Evolutionary conservation across 768 basidiomycete genomes (phyloP), one percentile per base, ranked within the genome.

Genomic region (Suillus brevipes): DNA sequence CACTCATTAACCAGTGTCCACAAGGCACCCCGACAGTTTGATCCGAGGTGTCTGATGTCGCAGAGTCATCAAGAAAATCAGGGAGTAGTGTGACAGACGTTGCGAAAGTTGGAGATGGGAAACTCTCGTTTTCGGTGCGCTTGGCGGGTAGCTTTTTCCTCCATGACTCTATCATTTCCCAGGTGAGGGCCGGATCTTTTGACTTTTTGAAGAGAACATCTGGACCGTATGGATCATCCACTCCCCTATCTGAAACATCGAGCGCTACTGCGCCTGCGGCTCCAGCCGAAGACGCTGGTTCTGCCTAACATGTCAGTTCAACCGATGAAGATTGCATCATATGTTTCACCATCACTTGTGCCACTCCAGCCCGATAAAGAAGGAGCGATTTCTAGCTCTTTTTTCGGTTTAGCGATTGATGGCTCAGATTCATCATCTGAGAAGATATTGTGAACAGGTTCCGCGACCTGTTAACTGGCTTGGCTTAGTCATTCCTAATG

Each of bases 341-440:
- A 61, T n/a, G 28, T 14, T 23, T 56, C 65, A 76, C 75, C 75
- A 63, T 75, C 70, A 37, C 72, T 78, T 16, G 68, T 66, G 50
- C 67, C 74, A 31, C 67, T 69, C 75, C 75, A 76, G 34, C 77
- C 77, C 18, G 75, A 76, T 42, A 75, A 60, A 6, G 75, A 76
- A 42, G 75, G 71, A 20, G 40, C 28, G 10, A 42, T 59, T 59
- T 42, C 58, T 28, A 31, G 18, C 18, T 28, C 25, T 59, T 59
- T 58, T 40, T 58, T 6, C 6, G 25, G 25, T 28, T 25, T 18
- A 20, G 40, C 20, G 6, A 59, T 20, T 2, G 23, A 2, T 28
- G 28, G 40, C 38, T 20, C 40, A 6, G 25, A 59, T 16, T 40
- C 40, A 20, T 42, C 6, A 6, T 59, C 58, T 28, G 58, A 28